Evolutionary conservation across 225 moss, liverwort and hornwort species (phyloP).

Genomic region (Thuidium tamariscinum): DNA sequence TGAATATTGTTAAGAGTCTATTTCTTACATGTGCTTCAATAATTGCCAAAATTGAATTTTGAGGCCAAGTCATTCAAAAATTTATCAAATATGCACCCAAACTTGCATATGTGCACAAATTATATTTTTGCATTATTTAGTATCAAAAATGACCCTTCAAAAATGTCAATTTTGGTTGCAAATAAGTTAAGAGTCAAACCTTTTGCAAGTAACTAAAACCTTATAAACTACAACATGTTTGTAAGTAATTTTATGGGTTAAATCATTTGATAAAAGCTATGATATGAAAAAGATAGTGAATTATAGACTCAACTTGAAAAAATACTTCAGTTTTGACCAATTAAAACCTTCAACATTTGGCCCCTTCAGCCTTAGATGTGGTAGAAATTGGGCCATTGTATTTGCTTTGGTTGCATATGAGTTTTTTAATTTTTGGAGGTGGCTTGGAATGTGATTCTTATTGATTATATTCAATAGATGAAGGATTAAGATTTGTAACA

Average conservation of each 20-base stretch:
- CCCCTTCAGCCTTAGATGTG: rapidly evolving
- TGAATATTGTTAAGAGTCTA: not conserved
- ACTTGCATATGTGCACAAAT: not conserved
- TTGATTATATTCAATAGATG: rapidly evolving
- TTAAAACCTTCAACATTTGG: not conserved
- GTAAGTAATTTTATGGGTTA: not conserved
- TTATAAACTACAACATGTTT: not conserved
- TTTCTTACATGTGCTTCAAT: not conserved
- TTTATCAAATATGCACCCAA: not conserved
- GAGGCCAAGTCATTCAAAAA: not conserved
- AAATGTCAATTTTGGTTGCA: rapidly evolving
- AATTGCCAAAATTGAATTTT: not conserved
- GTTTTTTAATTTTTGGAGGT: not conserved
- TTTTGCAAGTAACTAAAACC: not conserved
- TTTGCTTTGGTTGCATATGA: not conserved
- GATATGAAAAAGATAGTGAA: not conserved
- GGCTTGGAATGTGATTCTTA: not conserved
- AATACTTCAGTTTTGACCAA: rapidly evolving
- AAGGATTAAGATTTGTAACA: not conserved
- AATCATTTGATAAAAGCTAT: not conserved
- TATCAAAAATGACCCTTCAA: not conserved
- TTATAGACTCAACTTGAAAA: not conserved
- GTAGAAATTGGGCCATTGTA: rapidly evolving
- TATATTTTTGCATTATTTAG: not conserved
- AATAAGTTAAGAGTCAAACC: not conserved